These are phyloP conservation scores for Ogataea nonfermentans DNA, from an alignment of 805 yeast species.

Conservation along the genomic window DNA sequence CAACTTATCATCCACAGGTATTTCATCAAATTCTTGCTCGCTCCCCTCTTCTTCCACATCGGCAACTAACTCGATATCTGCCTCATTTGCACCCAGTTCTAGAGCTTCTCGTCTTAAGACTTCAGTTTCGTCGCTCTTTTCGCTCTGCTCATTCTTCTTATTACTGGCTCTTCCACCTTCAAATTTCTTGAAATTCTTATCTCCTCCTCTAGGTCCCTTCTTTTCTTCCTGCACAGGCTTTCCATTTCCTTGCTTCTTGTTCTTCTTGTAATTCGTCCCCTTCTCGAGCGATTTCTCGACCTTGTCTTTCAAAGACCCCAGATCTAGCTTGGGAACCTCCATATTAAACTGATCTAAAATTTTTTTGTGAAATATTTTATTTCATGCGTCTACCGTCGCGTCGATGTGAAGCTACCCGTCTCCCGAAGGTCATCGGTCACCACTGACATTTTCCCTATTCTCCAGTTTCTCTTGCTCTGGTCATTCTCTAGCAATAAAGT, in stretches of 20 bases:
- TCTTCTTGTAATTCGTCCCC: slow-evolving; percentile 24
- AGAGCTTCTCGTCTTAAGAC: slow-evolving; percentile 68
- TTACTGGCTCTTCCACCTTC: neutral
- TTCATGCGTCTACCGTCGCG: slow-evolving; percentile 12
- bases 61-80: slow-evolving; percentile 64
- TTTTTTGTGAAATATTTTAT: slow-evolving; percentile 6
- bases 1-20: slow-evolving; percentile 45
- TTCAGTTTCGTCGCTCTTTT: slow-evolving; percentile 24
- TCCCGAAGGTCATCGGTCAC: neutral
- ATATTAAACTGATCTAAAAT: slow-evolving; percentile 26
- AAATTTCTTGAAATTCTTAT: neutral
- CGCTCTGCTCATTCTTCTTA: neutral
- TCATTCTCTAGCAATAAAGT: no score
- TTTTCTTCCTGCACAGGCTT: slow-evolving; percentile 10
- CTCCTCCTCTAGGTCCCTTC: slow-evolving; percentile 18
- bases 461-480: no score
- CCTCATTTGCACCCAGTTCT: slow-evolving; percentile 83
- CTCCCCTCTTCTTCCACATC: slow-evolving; percentile 48
- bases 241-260: slow-evolving; percentile 11
- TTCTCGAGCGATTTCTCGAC: slow-evolving; percentile 50
- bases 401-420: neutral
- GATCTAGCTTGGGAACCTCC: slow-evolving; percentile 46
- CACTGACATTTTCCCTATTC: neutral
- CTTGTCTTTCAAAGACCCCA: slow-evolving; percentile 62
- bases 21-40: slow-evolving; percentile 50